Conservation (phyloP, 257 asterid genomes). For the Ocimum tenuiflorum region DNA sequence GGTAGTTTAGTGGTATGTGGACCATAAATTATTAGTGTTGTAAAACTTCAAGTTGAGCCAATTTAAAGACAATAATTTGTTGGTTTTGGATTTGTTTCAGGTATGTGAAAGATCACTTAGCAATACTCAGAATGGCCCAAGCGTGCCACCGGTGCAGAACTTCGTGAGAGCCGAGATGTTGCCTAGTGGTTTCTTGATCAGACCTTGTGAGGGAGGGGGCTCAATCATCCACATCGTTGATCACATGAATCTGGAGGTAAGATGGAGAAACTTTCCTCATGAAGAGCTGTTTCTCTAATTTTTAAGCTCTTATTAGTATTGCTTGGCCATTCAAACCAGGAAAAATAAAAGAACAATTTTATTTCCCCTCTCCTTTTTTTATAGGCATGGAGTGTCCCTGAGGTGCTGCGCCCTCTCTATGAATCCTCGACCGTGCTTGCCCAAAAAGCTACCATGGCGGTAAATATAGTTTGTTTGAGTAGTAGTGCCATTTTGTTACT, state of each 20-base stretch:
- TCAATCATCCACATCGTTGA: constrained; percentile 90
- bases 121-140: constrained; percentile 79
- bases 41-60: background rate
- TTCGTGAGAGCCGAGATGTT: constrained; percentile 83
- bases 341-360: background rate
- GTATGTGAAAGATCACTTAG: constrained; percentile 88
- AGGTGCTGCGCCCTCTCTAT: constrained; percentile 89
- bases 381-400: constrained; percentile 89
- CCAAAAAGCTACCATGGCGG: constrained; percentile 80
- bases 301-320: background rate
- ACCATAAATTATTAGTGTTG: background rate
- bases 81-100: constrained; percentile 28
- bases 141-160: constrained; percentile 85
- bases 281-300: background rate
- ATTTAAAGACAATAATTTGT: background rate
- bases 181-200: constrained; percentile 79
- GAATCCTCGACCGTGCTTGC: constrained; percentile 86
- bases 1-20: constrained; percentile 84
- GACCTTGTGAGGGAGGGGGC: constrained; percentile 96
- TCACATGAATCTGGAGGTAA: constrained; percentile 87
- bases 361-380: background rate
- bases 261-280: background rate
- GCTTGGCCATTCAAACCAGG: background rate
- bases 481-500: background rate
- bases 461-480: constrained; percentile 23